Evolutionary conservation across 441 rosid genomes (phyloP).

Genomic region (Adansonia madagascariensis): DNA sequence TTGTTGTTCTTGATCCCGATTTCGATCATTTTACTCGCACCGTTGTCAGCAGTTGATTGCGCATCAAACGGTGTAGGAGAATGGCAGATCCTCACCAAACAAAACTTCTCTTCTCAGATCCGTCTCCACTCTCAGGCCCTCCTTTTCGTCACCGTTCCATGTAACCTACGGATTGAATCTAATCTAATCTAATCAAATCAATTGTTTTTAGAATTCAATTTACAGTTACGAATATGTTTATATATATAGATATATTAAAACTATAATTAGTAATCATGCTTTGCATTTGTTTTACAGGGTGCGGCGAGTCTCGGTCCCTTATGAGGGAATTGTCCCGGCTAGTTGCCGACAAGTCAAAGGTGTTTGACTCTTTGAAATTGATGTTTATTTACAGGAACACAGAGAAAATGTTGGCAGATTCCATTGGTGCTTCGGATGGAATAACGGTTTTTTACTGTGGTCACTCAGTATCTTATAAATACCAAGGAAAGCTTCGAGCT

Average conservation of each 20-base stretch:
- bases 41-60: conserved; percentile 7
- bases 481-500: conserved; percentile 71
- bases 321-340: conserved; percentile 58
- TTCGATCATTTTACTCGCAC: not conserved
- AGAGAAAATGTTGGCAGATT: conserved; percentile 69
- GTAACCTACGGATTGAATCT: conserved; percentile 38
- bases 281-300: conserved; percentile 56
- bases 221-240: not conserved
- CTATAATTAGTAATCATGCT: not conserved
- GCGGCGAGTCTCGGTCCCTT: conserved; percentile 82
- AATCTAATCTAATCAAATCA: not conserved
- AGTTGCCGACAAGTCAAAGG: conserved; percentile 41
- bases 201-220: not conserved
- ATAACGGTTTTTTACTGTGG: conserved; percentile 60
- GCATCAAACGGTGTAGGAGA: conserved; percentile 38
- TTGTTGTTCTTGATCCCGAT: not conserved
- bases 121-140: conserved; percentile 70
- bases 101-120: conserved; percentile 86
- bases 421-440: conserved; percentile 61
- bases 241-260: not conserved
- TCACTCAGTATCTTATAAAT: conserved; percentile 67
- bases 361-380: conserved; percentile 54
- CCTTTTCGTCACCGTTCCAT: conserved; percentile 76
- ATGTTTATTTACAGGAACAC: conserved; percentile 60
- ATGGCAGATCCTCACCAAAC: conserved; percentile 76